These are phyloP conservation scores for Berberis vulgaris DNA, from an alignment of 164 flowering plant genomes.

Conservation along the genomic window DNA sequence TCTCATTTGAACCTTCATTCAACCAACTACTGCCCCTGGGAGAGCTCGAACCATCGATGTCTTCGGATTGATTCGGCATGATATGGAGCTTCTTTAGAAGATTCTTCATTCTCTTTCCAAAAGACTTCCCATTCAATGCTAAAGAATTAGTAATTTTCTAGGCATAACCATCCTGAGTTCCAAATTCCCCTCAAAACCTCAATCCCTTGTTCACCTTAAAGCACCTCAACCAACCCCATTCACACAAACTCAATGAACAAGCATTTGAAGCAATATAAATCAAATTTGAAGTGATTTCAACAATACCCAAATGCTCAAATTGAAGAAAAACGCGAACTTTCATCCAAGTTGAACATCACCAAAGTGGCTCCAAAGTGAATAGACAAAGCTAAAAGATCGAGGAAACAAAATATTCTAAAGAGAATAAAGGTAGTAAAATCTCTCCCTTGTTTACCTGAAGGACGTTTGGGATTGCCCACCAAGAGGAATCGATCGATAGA, in stretches of 20 bases:
- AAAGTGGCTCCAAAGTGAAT: conserved; percentile 16
- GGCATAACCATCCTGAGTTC: conserved; percentile 33
- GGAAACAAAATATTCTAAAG: no score
- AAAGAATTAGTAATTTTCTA: conserved; percentile 18
- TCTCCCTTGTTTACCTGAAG: no score
- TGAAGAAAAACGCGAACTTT: conserved; percentile 9
- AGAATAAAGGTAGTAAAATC: no score
- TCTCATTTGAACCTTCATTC: conserved; percentile 29
- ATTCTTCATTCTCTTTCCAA: conserved; percentile 50
- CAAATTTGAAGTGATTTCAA: conserved; percentile 12
- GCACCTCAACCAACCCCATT: neutral
- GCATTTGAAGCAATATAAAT: conserved; percentile 23
- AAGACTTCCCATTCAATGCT: conserved; percentile 17
- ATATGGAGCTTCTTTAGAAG: conserved; percentile 82
- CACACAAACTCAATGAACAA: conserved; percentile 15
- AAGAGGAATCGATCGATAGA: no score
- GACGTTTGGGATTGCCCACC: no score
- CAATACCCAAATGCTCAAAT: conserved; percentile 20
- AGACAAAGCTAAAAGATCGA: neutral
- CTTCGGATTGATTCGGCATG: conserved; percentile 55
- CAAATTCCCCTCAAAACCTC: conserved; percentile 27
- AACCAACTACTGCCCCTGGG: conserved; percentile 33
- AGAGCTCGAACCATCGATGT: conserved; percentile 44
- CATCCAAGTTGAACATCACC: conserved; percentile 1
- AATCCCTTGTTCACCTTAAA: conserved; percentile 3